phyloP scores from a whole-genome alignment of 2,329 filamentous ascomycete genomes.

The Coleophoma crateriformis region DNA sequence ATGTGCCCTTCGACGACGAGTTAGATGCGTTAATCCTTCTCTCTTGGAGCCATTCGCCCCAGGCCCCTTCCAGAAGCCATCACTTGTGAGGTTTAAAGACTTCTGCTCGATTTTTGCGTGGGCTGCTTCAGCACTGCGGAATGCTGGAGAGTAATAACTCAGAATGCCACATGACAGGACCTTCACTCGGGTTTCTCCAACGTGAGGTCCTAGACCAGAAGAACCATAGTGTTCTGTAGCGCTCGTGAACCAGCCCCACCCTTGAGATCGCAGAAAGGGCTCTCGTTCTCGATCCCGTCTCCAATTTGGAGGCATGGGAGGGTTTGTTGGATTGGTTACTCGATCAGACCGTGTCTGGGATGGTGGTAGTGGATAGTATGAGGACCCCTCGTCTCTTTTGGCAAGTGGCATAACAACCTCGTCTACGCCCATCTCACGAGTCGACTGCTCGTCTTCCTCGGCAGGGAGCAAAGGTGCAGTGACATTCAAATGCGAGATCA shows the following conservation, averaged over 20 bases:
- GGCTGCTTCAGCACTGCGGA: constrained; percentile 24
- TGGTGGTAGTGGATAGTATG: constrained; percentile 31
- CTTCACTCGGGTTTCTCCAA: constrained; percentile 35
- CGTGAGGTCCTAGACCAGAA: constrained; percentile 29
- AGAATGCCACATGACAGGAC: constrained; percentile 36
- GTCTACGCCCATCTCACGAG: constrained; percentile 2
- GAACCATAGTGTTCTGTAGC: constrained; percentile 37
- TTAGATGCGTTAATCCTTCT: constrained; percentile 27
- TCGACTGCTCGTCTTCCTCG: constrained; percentile 4
- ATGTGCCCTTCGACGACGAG: constrained; percentile 31
- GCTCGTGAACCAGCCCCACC: constrained; percentile 39
- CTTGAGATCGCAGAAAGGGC: constrained; percentile 33
- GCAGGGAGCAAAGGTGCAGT: constrained; percentile 34
- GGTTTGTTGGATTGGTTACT: constrained; percentile 28
- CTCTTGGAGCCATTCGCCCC: constrained; percentile 18
- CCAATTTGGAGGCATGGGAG: constrained; percentile 33
- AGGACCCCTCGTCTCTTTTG: constrained; percentile 7
- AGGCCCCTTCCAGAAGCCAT: constrained; percentile 32
- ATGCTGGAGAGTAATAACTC: constrained; percentile 37
- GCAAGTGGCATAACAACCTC: constrained; percentile 4
- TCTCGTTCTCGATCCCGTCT: constrained; percentile 24
- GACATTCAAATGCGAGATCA: constrained; percentile 39
- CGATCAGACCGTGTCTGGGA: constrained; percentile 29
- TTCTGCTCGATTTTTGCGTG: constrained; percentile 28
- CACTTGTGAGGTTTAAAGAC: constrained; percentile 34